Conservation (phyloP, 2,329 filamentous ascomycete genomes). For the Cladosporium sp. region DNA sequence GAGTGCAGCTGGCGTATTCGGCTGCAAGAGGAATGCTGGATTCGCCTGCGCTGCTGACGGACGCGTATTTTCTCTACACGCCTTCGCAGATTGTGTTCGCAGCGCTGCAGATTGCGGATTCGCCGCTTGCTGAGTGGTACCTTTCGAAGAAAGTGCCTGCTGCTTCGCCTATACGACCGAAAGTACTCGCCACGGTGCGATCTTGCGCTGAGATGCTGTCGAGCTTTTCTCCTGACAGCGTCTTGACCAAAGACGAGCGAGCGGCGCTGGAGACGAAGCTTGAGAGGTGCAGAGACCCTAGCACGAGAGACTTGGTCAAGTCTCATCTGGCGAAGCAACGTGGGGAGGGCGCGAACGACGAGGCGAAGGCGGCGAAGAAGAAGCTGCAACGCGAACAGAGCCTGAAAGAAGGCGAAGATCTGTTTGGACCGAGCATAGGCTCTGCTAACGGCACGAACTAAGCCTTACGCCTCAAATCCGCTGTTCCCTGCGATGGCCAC, state of each 20-base stretch:
- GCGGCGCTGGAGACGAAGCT: constrained; percentile 56
- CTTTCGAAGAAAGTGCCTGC: constrained; percentile 38
- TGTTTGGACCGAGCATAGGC: constrained; percentile 35
- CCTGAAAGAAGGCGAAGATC: constrained; percentile 33
- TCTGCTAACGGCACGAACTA: no score
- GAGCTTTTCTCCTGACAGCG: constrained; percentile 18
- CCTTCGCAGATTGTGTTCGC: constrained; percentile 91
- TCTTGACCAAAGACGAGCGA: constrained; percentile 29
- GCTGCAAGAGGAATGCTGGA: constrained; percentile 63
- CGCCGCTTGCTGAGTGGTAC: constrained; percentile 49
- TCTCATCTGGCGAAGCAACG: constrained; percentile 54
- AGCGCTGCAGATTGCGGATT: constrained; percentile 69
- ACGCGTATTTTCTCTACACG: constrained; percentile 95
- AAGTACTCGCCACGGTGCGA: constrained; percentile 34
- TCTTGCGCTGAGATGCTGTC: constrained; percentile 36
- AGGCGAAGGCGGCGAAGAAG: constrained; percentile 38
- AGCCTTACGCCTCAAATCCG: no score
- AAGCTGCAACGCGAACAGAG: constrained; percentile 39
- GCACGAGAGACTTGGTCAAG: constrained; percentile 65
- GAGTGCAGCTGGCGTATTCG: constrained; percentile 60
- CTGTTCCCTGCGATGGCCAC: no score
- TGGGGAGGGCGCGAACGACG: constrained; percentile 29
- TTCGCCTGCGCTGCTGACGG: constrained; percentile 75
- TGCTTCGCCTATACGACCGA: constrained; percentile 19
- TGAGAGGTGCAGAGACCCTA: constrained; percentile 67